Evolutionary conservation across 345 rosid genomes (phyloP).

Genomic region (Balakata baccata): DNA sequence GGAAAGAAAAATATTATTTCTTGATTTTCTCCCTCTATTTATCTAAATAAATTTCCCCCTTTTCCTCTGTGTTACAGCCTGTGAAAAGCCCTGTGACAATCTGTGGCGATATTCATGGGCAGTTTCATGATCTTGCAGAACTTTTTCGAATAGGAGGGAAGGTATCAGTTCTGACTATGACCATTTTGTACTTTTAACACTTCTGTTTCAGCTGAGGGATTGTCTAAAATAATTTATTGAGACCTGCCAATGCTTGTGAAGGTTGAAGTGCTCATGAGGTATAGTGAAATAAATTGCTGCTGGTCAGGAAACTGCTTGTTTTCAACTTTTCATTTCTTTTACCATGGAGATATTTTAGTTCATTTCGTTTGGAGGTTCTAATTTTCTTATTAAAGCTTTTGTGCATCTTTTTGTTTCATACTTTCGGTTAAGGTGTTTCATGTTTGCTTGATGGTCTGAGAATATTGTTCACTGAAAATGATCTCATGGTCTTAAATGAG

Average conservation of each 20-base stretch:
- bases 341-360: no score
- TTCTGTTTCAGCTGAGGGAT: no score
- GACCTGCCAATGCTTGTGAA: not conserved
- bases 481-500: not conserved
- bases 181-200: not conserved
- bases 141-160: constrained; percentile 91
- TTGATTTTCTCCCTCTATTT: no score
- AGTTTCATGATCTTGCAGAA: constrained; percentile 96
- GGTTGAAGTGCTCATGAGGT: no score
- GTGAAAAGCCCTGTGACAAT: constrained; percentile 93
- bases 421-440: not conserved
- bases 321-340: no score
- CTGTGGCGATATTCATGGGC: constrained; percentile 94
- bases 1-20: no score
- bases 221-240: no score
- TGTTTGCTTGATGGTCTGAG: not conserved
- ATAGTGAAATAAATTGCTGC: constrained; percentile 8
- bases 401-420: not conserved
- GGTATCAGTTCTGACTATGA: constrained; percentile 36
- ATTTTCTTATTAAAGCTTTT: not conserved
- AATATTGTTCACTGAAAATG: not conserved
- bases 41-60: not conserved
- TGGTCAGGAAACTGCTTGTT: no score
- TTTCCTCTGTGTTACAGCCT: constrained; percentile 41
- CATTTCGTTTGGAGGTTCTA: no score